These are phyloP conservation scores for Candolleomyces eurysporus DNA, from an alignment of 768 basidiomycete genomes.

Conservation along the genomic window DNA sequence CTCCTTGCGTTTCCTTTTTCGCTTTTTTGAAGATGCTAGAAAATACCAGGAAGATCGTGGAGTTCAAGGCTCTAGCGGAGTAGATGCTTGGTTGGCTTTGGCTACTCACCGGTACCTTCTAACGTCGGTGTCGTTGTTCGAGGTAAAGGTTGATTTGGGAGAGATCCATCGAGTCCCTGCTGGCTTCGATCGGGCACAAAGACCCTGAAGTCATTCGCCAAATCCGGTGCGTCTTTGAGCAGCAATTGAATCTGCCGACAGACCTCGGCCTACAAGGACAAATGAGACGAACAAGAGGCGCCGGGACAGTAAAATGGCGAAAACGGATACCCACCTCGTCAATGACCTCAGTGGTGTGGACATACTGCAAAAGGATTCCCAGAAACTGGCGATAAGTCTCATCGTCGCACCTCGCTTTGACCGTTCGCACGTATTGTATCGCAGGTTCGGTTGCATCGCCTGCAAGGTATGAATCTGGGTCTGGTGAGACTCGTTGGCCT, in stretches of 20 bases:
- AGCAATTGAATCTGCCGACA: slow-evolving; percentile 64
- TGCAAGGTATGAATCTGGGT: slow-evolving; percentile 23
- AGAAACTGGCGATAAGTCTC: slow-evolving; percentile 83
- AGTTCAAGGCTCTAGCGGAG: background rate
- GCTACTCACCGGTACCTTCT: background rate
- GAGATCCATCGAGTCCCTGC: slow-evolving; percentile 39
- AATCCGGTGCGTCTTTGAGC: slow-evolving; percentile 74
- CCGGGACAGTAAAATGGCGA: slow-evolving; percentile 6
- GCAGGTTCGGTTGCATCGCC: slow-evolving; percentile 67
- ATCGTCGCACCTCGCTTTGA: slow-evolving; percentile 90
- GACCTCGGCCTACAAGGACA: slow-evolving; percentile 53
- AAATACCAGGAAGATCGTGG: slow-evolving; percentile 18
- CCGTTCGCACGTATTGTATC: slow-evolving; percentile 94
- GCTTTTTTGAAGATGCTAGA: slow-evolving; percentile 59
- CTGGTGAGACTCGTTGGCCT: slow-evolving; percentile 3
- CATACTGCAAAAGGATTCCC: slow-evolving; percentile 68
- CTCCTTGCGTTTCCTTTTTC: slow-evolving; percentile 67
- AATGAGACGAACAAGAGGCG: slow-evolving; percentile 11
- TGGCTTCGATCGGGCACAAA: slow-evolving; percentile 69
- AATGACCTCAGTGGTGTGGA: slow-evolving; percentile 56
- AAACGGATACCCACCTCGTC: slow-evolving; percentile 45
- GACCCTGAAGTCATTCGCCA: slow-evolving; percentile 69
- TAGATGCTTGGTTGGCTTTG: no score
- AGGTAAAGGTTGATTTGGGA: slow-evolving; percentile 24
- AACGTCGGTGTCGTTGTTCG: slow-evolving; percentile 8